Conservation (phyloP, 305 asterid species). For the Fraxinus velutina region DNA sequence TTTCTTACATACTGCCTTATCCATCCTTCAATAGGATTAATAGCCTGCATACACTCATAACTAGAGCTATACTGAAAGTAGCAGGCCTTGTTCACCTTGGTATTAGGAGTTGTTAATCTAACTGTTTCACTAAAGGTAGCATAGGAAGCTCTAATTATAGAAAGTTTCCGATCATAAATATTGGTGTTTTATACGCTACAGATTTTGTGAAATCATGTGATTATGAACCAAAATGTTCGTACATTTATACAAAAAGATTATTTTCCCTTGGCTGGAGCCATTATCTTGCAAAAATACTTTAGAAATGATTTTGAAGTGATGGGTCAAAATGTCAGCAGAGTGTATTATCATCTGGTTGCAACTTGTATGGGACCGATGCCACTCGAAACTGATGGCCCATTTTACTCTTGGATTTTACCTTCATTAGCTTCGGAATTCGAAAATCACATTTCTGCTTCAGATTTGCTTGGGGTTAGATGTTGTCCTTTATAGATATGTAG, state of each 20-base stretch:
- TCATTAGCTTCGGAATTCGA: background rate
- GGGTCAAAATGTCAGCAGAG: background rate
- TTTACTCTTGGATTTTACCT: constrained; percentile 9
- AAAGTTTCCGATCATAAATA: background rate
- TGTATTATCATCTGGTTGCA: constrained; percentile 11
- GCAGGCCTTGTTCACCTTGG: background rate
- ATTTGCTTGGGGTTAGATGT: background rate
- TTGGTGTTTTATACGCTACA: background rate
- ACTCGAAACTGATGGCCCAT: background rate
- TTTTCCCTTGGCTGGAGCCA: constrained; percentile 2
- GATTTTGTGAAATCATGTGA: background rate
- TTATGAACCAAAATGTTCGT: background rate
- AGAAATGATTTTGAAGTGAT: constrained; percentile 12
- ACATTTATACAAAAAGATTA: background rate
- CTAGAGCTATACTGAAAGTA: background rate
- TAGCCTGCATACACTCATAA: background rate
- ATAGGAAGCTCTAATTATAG: background rate
- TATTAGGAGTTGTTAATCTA: background rate
- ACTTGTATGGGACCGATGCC: constrained; percentile 2
- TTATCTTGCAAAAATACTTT: background rate
- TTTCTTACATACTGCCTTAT: background rate
- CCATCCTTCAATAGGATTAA: background rate
- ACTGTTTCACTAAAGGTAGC: background rate
- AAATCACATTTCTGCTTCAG: background rate
- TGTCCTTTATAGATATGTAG: background rate